Percentiles rank a stretch among this genome's conserved stretches.
Evolutionary conservation across 2,329 filamentous ascomycete genomes (phyloP).

Genomic region (Neofusicoccum sp.): DNA sequence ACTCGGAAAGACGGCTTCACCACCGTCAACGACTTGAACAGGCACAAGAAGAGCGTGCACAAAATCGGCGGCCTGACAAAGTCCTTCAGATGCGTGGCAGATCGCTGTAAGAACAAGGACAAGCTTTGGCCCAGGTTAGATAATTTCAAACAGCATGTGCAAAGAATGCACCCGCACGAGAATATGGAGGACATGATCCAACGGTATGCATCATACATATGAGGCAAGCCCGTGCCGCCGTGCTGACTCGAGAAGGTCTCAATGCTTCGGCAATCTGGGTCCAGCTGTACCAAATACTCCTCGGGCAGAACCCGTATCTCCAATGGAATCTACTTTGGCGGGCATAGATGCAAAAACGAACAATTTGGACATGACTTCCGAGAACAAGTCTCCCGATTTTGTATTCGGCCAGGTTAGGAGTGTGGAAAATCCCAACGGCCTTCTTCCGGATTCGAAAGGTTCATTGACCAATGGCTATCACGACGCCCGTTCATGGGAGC

Average conservation of each 20-base stretch:
- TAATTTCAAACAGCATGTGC: slow-evolving; percentile 81
- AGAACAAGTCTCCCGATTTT: background rate
- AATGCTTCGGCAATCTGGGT: background rate
- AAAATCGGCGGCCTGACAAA: slow-evolving; percentile 43
- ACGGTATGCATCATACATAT: slow-evolving; percentile 37
- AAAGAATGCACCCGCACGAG: slow-evolving; percentile 60
- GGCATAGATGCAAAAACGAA: slow-evolving; percentile 28
- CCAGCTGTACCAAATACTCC: slow-evolving; percentile 13
- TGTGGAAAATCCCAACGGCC: background rate
- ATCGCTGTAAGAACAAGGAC: slow-evolving; percentile 55
- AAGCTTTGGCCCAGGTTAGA: slow-evolving; percentile 81
- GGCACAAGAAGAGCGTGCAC: slow-evolving; percentile 75
- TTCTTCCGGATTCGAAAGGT: background rate
- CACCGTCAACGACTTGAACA: slow-evolving; percentile 76
- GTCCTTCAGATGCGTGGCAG: slow-evolving; percentile 59
- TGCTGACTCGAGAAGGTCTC: slow-evolving; percentile 25
- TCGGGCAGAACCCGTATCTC: slow-evolving; percentile 22
- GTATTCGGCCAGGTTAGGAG: background rate
- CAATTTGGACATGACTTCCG: background rate
- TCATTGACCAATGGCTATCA: background rate
- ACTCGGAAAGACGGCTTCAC: slow-evolving; percentile 66
- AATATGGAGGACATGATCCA: slow-evolving; percentile 46
- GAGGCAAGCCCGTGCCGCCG: background rate
- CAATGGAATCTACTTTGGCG: slow-evolving; percentile 31
- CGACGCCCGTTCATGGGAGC: background rate